These are phyloP conservation scores for Platanus orientalis DNA, from an alignment of 164 flowering plant species.

Conservation along the genomic window DNA sequence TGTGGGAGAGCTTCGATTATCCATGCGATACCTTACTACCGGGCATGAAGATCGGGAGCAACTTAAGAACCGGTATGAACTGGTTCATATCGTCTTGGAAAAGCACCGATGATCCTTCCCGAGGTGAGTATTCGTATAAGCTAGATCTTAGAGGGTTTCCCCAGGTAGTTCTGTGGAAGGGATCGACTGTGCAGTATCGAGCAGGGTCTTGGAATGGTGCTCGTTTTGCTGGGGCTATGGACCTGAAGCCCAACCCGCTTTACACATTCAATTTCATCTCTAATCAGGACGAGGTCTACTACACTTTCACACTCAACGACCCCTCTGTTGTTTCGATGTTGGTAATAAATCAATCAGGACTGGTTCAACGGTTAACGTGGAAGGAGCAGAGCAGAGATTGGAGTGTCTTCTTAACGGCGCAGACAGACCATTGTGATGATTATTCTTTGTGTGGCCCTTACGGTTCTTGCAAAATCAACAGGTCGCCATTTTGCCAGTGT, in stretches of 20 bases:
- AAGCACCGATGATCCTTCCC: constrained; percentile 2
- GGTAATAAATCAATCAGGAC: too few relatives aligned
- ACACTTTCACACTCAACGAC: too few relatives aligned
- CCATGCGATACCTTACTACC: constrained; percentile 21
- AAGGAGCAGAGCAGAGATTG: too few relatives aligned
- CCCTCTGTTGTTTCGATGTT: too few relatives aligned
- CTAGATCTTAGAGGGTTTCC: background rate
- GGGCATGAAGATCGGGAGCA: constrained; percentile 19
- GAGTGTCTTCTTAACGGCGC: background rate
- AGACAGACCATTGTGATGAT: constrained; percentile 10
- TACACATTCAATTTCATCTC: too few relatives aligned
- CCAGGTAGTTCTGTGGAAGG: background rate
- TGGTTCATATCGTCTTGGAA: constrained; percentile 4
- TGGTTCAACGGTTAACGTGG: too few relatives aligned
- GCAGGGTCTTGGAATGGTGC: too few relatives aligned
- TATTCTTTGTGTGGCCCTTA: constrained; percentile 5
- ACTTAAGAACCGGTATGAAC: constrained; percentile 8
- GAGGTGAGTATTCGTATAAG: background rate
- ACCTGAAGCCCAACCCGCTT: too few relatives aligned
- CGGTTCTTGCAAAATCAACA: too few relatives aligned
- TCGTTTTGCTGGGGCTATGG: too few relatives aligned
- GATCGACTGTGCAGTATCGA: background rate
- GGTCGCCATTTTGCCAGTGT: too few relatives aligned
- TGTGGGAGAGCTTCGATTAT: constrained; percentile 50
- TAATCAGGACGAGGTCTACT: too few relatives aligned